Conservation (phyloP, 257 asterid genomes). For the Ligustrum vulgare region DNA sequence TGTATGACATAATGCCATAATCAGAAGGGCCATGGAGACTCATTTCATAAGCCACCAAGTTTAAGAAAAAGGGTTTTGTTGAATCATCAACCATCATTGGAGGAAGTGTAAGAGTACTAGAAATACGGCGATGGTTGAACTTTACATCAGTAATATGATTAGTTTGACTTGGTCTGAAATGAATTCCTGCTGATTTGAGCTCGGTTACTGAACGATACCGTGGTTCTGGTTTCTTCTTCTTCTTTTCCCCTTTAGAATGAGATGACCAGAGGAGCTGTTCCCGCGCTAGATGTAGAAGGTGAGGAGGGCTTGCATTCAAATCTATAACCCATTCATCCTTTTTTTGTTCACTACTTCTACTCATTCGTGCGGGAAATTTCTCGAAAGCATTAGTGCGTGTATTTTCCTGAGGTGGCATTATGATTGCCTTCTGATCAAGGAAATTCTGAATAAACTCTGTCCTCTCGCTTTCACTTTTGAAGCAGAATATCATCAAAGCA, state of each 20-base stretch:
- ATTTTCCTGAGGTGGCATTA: conserved; percentile 13
- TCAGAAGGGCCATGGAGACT: conserved; percentile 9
- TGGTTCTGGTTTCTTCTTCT: neutral
- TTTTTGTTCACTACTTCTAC: no score
- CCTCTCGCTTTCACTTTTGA: neutral
- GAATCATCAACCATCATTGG: conserved; percentile 19
- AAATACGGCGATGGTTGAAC: neutral
- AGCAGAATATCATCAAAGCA: neutral
- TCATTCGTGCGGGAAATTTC: no score
- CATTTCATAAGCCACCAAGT: conserved; percentile 25
- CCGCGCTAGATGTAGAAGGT: conserved; percentile 6
- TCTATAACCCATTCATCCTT: no score
- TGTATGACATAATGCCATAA: conserved; percentile 10
- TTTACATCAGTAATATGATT: neutral
- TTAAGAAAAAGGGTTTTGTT: conserved; percentile 7
- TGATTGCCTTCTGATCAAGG: neutral
- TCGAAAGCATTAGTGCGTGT: neutral
- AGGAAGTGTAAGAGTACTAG: conserved; percentile 8
- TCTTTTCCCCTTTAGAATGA: neutral
- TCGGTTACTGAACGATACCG: conserved; percentile 26
- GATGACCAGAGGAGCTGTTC: neutral
- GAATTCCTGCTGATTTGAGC: conserved; percentile 12
- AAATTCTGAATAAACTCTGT: conserved; percentile 4
- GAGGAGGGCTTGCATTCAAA: neutral
- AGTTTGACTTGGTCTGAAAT: neutral